Percentiles rank a stretch among this genome's conserved stretches.
Conservation (phyloP, 176 grass and related monocot species). For the Eleusine coracana region DNA sequence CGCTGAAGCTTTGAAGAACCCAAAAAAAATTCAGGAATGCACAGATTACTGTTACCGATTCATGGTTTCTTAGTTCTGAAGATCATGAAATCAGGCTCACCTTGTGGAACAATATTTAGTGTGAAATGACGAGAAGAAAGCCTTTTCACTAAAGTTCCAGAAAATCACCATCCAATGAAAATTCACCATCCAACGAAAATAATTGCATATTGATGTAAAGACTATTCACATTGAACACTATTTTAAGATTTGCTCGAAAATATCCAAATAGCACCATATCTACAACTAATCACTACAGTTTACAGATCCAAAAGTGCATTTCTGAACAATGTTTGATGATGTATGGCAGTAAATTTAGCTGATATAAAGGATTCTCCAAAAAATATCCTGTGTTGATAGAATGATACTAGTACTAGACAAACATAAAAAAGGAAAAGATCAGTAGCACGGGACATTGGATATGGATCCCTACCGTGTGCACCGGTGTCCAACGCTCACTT, state of each 20-base stretch:
- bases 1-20: background rate
- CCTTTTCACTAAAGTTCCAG: conserved; percentile 4
- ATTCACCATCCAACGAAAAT: background rate
- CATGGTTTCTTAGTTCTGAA: background rate
- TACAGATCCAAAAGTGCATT: background rate
- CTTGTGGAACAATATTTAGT: background rate
- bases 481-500: conserved; percentile 95
- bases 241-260: background rate
- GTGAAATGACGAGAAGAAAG: background rate
- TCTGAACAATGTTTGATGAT: background rate
- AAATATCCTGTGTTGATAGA: too few relatives aligned
- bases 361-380: too few relatives aligned
- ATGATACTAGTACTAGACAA: background rate
- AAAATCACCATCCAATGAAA: background rate
- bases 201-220: background rate
- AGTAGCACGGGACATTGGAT: too few relatives aligned
- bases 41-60: background rate
- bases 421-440: background rate
- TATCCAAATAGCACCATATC: background rate
- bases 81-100: background rate
- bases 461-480: conserved; percentile 63
- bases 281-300: background rate
- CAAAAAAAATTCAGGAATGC: background rate
- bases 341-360: too few relatives aligned
- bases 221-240: background rate